These are phyloP conservation scores for Sesbania bispinosa DNA, from an alignment of 306 rosid genomes.

Conservation along the genomic window DNA sequence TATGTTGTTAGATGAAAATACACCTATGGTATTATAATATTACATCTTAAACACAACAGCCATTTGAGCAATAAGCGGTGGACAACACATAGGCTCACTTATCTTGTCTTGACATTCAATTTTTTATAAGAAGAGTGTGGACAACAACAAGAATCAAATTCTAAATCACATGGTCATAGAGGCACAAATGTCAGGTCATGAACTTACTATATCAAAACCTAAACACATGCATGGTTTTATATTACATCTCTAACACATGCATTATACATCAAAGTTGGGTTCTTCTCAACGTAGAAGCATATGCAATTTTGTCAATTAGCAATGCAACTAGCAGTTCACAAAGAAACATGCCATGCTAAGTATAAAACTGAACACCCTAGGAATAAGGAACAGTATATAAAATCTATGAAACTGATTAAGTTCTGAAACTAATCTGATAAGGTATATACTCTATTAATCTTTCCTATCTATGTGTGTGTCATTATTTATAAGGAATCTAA, in stretches of 20 bases:
- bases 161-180: background rate
- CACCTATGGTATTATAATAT: too few species aligned
- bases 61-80: too few species aligned
- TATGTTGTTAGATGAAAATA: too few species aligned
- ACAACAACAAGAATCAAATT: background rate
- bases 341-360: background rate
- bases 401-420: background rate
- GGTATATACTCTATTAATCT: background rate
- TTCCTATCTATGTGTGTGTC: background rate
- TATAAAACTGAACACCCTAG: background rate
- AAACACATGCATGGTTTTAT: background rate
- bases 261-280: constrained; percentile 8
- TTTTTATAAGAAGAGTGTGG: background rate
- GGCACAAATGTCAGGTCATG: background rate
- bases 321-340: background rate
- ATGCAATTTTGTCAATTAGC: background rate
- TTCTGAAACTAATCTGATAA: background rate
- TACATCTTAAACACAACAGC: too few species aligned
- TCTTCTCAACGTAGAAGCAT: background rate
- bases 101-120: background rate
- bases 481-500: background rate
- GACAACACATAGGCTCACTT: too few species aligned
- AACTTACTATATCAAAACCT: too few species aligned
- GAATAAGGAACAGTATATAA: background rate
- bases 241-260: background rate